A percentile compares a stretch with the other conserved stretches of the same genome.
These are phyloP conservation scores for Martiniozyma abietophila DNA, from an alignment of 805 yeast species.

Conservation along the genomic window DNA sequence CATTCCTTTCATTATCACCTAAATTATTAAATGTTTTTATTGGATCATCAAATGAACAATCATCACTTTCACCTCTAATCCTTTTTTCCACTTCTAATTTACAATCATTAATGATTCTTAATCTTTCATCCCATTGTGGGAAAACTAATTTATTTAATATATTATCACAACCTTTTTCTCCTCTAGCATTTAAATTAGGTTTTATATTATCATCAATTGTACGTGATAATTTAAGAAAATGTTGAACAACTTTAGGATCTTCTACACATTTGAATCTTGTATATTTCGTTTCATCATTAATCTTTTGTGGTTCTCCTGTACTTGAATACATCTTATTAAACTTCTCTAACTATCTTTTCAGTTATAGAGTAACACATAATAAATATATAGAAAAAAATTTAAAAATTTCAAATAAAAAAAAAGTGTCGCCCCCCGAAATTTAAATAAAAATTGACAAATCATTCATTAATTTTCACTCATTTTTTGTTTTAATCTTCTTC, in stretches of 20 bases:
- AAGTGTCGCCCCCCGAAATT: too few species aligned
- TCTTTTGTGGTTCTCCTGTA: too few species aligned
- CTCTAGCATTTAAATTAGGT: constrained; percentile 33
- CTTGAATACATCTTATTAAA: too few species aligned
- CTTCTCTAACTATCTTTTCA: too few species aligned
- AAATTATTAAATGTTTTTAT: constrained; percentile 9
- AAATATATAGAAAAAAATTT: too few species aligned
- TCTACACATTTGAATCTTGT: too few species aligned
- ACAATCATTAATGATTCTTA: constrained; percentile 23
- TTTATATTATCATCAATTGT: constrained; percentile 38
- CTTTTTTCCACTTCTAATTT: constrained; percentile 40
- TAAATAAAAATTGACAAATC: too few species aligned
- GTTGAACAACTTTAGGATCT: constrained; percentile 26
- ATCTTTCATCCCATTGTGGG: constrained; percentile 28
- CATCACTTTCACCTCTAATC: constrained; percentile 35
- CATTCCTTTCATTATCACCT: constrained; percentile 16
- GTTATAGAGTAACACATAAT: too few species aligned
- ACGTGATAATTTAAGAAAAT: constrained; percentile 30
- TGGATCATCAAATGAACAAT: constrained; percentile 12
- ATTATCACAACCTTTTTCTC: constrained; percentile 22
- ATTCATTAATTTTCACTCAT: too few species aligned
- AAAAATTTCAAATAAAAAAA: too few species aligned
- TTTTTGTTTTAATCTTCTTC: too few species aligned
- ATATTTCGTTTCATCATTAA: too few species aligned
- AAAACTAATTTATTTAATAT: constrained; percentile 15